Conservation (phyloP, 2,329 filamentous ascomycete genomes). For the Diaporthe batatas region DNA sequence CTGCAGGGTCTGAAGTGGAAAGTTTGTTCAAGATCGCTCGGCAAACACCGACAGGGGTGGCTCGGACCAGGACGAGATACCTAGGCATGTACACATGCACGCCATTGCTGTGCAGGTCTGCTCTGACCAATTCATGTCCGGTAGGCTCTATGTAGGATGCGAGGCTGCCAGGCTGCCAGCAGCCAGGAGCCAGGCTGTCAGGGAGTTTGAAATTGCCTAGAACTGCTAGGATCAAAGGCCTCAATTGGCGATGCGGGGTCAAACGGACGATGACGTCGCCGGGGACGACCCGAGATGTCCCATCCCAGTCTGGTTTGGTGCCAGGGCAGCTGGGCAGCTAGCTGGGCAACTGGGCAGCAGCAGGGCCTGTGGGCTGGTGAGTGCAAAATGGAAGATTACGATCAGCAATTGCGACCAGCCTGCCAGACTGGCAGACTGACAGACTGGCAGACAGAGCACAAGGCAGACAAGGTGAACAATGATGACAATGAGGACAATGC, state of each 20-base stretch:
- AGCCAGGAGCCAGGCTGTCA: too few relatives aligned
- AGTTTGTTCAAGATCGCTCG: conserved; percentile 26
- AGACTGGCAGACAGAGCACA: background rate
- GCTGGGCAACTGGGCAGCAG: background rate
- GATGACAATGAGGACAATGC: background rate
- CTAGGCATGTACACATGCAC: too few relatives aligned
- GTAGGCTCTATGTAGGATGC: too few relatives aligned
- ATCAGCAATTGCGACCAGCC: conserved; percentile 24
- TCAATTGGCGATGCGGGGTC: conserved; percentile 26
- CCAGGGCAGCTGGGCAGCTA: background rate
- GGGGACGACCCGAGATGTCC: background rate
- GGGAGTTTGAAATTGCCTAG: background rate
- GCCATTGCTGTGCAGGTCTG: too few relatives aligned
- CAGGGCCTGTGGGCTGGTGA: background rate
- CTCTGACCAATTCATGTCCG: too few relatives aligned
- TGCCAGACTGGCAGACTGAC: background rate
- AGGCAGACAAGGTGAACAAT: too few relatives aligned
- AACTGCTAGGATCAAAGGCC: conserved; percentile 20
- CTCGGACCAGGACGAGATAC: conserved; percentile 13
- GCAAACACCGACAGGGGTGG: conserved; percentile 7
- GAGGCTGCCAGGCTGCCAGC: too few relatives aligned
- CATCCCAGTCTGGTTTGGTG: background rate
- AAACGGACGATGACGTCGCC: conserved; percentile 9
- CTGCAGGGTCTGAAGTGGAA: conserved; percentile 27
- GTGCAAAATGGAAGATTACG: conserved; percentile 7